Base-by-base conservation (phyloP, 179 eudicot species). In the Nepenthes alata region DNA sequence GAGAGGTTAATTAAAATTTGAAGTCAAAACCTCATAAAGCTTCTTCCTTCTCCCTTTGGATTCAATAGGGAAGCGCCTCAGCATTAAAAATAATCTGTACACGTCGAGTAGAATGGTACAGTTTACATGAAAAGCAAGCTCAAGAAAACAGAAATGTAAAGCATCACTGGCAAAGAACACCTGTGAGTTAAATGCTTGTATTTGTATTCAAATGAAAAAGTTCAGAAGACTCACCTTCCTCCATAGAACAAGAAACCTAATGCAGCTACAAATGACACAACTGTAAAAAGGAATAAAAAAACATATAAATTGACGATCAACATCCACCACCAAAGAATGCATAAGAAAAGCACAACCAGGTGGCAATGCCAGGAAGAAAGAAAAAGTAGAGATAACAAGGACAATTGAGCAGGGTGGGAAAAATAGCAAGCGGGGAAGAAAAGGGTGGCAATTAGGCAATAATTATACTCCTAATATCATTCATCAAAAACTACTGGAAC, bases 1-100 rank as follows among this genome's bases (percentile, higher is more conserved):
- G 44, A 7, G 25, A 25, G 25, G 25, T 25, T 25, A 60, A 37
- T 6, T 37, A 45, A 7, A 15, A 11, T 39, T 54, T 13, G 12
- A 52, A 65, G 11, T 57, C 15, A 12, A 58, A 64, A 93, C 98
- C 95, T 93, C 98, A 51, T 85, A 83, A 68, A 93, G 83, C 59
- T 86, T 89, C 81, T 89, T 86, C 63, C 78, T 80, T 76, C 95
- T 86, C 62, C 95, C 98, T 80, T 80, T 83, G 5, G 97, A 93
- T 80, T 93, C 98, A 49, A 89, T 80, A 41, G 98, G 98, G 61
- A 86, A 83, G 56, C 85, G 81, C 72, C 90, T 80, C 70, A 93
- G 81, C 94, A 87, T 83, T 67, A 71, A 49, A 76, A 86, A 84
- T 67, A 91, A 83, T 70, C 98, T 91, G 87, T 63, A 72, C 1